phyloP scores from a whole-genome alignment of 2,329 filamentous ascomycete species.

The Colletotrichum paranaense region DNA sequence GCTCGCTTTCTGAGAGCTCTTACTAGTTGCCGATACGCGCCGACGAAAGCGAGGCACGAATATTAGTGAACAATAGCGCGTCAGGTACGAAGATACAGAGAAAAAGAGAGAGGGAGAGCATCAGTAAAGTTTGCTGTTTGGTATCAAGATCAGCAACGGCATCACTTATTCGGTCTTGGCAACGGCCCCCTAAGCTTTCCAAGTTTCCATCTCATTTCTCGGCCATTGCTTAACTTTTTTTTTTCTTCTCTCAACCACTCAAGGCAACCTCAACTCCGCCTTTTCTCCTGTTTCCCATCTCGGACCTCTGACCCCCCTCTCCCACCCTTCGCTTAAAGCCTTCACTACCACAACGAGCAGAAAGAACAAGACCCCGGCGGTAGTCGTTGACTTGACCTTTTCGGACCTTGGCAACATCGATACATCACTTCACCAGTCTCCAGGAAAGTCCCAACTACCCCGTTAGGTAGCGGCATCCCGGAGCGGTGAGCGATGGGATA shows the following conservation, averaged over 20 bases:
- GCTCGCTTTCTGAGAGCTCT: neutral
- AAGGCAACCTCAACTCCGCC: too few relatives aligned
- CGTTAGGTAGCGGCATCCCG: neutral
- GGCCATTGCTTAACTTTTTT: neutral
- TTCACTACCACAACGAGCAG: neutral
- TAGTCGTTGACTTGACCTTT: neutral
- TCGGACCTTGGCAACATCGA: neutral
- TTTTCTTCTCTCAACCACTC: neutral
- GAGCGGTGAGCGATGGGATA: constrained; percentile 22
- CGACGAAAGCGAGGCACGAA: neutral
- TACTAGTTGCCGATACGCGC: neutral
- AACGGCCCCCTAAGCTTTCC: neutral
- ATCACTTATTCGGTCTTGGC: neutral
- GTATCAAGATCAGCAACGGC: neutral
- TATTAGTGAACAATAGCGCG: neutral
- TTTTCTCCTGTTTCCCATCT: neutral
- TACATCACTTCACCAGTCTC: neutral
- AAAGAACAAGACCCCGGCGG: neutral
- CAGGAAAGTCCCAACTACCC: neutral
- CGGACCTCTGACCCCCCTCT: neutral
- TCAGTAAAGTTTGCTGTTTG: neutral
- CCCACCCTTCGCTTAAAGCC: neutral
- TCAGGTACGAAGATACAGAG: too few relatives aligned
- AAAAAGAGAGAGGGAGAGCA: neutral
- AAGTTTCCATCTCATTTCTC: neutral